Evolutionary conservation across 345 rosid genomes (phyloP).

Genomic region (Aquilaria sinensis): DNA sequence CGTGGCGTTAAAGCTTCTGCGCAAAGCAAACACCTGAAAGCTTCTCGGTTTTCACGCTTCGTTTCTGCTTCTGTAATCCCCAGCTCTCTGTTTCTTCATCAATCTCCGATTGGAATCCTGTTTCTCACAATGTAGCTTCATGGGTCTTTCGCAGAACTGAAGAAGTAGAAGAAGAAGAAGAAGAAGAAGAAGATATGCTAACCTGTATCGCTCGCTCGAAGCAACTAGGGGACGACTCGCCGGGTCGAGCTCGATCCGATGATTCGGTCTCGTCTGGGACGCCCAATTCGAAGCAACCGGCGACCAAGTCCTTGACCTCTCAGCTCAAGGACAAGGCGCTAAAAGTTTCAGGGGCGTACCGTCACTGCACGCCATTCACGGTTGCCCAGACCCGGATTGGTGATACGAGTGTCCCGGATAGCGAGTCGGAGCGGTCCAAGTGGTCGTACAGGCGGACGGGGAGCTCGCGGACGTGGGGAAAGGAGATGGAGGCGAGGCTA

Average conservation of each 20-base stretch:
- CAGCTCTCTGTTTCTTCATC: neutral
- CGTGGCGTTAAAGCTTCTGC: constrained; percentile 12
- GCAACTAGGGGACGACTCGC: constrained; percentile 67
- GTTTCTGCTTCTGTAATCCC: neutral
- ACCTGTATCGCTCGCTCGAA: constrained; percentile 93
- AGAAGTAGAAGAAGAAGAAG: constrained; percentile 9
- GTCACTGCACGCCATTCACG: constrained; percentile 80
- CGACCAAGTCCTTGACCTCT: constrained; percentile 72
- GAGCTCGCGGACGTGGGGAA: constrained; percentile 80
- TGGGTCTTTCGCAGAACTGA: neutral
- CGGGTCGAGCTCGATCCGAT: constrained; percentile 53
- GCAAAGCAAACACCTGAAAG: neutral
- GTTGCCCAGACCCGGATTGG: constrained; percentile 37
- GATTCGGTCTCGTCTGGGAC: constrained; percentile 30
- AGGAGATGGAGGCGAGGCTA: constrained; percentile 81
- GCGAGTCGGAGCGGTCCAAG: constrained; percentile 63
- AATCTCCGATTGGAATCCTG: neutral
- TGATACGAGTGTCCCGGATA: constrained; percentile 46
- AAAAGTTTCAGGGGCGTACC: constrained; percentile 86
- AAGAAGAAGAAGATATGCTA: constrained; percentile 35
- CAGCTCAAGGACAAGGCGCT: constrained; percentile 97
- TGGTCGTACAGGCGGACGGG: constrained; percentile 70
- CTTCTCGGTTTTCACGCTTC: constrained; percentile 20
- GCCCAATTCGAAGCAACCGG: constrained; percentile 29
- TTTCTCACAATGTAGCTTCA: constrained; percentile 7